phyloP scores from a whole-genome alignment of 441 rosid genomes.

The Pelargonium fulgidum region DNA sequence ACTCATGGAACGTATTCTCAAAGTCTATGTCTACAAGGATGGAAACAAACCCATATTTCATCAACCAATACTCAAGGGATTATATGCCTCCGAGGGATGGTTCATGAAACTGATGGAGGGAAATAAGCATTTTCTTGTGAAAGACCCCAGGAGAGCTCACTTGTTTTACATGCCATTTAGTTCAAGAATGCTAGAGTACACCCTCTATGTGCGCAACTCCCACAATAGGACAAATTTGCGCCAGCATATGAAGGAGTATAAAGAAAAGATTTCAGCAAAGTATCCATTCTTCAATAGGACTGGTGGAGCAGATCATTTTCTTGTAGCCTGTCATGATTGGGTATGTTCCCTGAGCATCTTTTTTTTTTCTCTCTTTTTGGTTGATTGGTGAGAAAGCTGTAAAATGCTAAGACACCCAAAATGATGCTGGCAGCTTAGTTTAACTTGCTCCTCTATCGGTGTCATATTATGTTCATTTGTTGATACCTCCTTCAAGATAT shows the following conservation, averaged over 20 bases:
- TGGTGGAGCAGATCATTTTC: constrained; percentile 65
- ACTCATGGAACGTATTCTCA: constrained; percentile 56
- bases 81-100: constrained; percentile 81
- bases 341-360: constrained; percentile 31
- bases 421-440: not conserved
- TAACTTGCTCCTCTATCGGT: constrained; percentile 3
- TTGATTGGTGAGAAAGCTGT: constrained; percentile 5
- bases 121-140: constrained; percentile 48
- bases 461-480: too few species aligned
- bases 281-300: constrained; percentile 67
- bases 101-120: constrained; percentile 74
- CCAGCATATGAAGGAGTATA: constrained; percentile 47
- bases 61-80: constrained; percentile 59
- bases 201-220: constrained; percentile 60
- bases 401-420: constrained; percentile 2
- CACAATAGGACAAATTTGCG: constrained; percentile 67
- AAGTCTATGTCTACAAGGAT: constrained; percentile 54
- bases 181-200: constrained; percentile 60
- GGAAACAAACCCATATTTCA: constrained; percentile 64
- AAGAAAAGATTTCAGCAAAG: constrained; percentile 46
- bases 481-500: too few species aligned
- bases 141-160: constrained; percentile 57
- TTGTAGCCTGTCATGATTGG: constrained; percentile 82
- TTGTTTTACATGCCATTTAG: constrained; percentile 72
- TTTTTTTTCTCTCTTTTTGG: not conserved